A percentile compares a stretch with the other conserved stretches of the same genome.
Evolutionary conservation across 176 grass and related monocot species (phyloP).

Genomic region (Phyllostachys edulis): DNA sequence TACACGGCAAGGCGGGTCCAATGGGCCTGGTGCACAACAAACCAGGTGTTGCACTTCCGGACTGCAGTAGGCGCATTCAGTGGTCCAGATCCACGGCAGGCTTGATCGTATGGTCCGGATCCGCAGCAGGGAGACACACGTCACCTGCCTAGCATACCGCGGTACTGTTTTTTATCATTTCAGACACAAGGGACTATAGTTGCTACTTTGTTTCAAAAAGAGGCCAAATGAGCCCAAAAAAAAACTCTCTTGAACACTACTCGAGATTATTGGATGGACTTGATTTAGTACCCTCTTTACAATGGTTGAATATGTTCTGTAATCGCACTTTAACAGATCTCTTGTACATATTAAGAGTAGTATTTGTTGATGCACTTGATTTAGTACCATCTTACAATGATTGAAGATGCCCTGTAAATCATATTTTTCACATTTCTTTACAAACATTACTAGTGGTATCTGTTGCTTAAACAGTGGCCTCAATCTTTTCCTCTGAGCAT

Average conservation of each 20-base stretch:
- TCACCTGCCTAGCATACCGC: no score
- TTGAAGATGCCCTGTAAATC: neutral
- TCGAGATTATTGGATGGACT: neutral
- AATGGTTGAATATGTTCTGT: constrained; percentile 7
- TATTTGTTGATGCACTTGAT: neutral
- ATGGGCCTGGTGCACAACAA: rapidly evolving
- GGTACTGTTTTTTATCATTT: no score
- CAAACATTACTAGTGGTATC: neutral
- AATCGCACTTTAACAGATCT: neutral
- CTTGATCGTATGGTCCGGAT: no score
- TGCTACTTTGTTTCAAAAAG: no score
- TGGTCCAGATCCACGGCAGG: no score
- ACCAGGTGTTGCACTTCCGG: no score
- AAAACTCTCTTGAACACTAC: neutral
- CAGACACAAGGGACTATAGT: no score
- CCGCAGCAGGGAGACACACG: no score
- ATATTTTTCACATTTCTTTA: neutral
- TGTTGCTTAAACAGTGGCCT: neutral
- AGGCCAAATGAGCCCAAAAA: no score
- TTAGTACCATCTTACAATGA: neutral
- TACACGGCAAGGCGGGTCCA: rapidly evolving
- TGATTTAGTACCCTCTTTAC: constrained; percentile 2
- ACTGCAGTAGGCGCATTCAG: rapidly evolving
- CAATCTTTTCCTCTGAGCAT: neutral
- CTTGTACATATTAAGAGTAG: neutral